Evolutionary conservation across 495 filamentous ascomycete genomes (phyloP).

Genomic region (Hypoxylon cercidicola): DNA sequence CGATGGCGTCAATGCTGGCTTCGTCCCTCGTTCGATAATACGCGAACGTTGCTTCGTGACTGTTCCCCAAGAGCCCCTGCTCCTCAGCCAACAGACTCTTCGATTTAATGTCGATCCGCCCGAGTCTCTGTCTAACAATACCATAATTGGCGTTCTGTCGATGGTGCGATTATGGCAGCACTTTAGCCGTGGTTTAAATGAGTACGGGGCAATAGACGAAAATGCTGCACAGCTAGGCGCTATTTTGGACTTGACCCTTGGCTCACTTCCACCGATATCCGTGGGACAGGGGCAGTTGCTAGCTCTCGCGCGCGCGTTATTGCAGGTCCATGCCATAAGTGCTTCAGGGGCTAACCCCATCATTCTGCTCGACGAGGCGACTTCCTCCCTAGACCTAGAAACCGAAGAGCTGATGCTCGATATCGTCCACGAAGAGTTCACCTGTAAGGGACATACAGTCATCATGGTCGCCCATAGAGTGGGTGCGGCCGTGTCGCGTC

Average conservation of each 20-base stretch:
- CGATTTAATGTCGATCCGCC: constrained; percentile 62
- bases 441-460: constrained; percentile 60
- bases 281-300: constrained; percentile 42
- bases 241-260: constrained; percentile 13
- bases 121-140: constrained; percentile 47
- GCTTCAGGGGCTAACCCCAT: constrained; percentile 53
- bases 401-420: constrained; percentile 81
- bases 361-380: constrained; percentile 85
- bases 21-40: constrained; percentile 47
- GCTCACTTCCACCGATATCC: constrained; percentile 40
- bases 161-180: constrained; percentile 35
- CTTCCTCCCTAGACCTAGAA: constrained; percentile 80
- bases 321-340: constrained; percentile 16
- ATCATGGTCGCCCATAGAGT: constrained; percentile 71
- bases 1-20: constrained; percentile 58
- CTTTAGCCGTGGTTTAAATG: constrained; percentile 30
- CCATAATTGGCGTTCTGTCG: constrained; percentile 51
- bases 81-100: constrained; percentile 54
- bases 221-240: not conserved
- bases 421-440: constrained; percentile 68
- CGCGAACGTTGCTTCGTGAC: constrained; percentile 47
- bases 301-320: constrained; percentile 22
- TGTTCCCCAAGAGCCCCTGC: constrained; percentile 62
- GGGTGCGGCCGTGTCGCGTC: constrained; percentile 58
- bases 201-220: no score